A percentile compares a stretch with the other conserved stretches of the same genome.
Conservation (phyloP, 352 stramenopile species). For the Pythium phragmitis region DNA sequence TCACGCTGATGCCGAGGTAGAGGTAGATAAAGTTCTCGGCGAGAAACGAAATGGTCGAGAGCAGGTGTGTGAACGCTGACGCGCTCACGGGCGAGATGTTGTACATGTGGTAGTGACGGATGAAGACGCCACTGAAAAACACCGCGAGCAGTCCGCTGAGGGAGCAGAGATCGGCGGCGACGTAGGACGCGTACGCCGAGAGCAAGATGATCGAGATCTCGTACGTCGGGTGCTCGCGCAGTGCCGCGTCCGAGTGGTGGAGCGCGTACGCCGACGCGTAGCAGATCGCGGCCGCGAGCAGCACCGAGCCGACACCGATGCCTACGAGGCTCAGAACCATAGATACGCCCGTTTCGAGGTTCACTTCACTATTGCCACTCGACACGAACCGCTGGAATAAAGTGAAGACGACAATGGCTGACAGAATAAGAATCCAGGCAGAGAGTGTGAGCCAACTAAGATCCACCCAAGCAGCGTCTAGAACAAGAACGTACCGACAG, state of each 20-base stretch:
- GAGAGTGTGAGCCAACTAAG: too few species aligned
- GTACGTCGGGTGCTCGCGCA: conserved; percentile 52
- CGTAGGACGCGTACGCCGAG: conserved; percentile 68
- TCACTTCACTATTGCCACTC: conserved; percentile 37
- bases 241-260: conserved; percentile 32
- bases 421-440: conserved; percentile 32
- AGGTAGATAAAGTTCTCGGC: conserved; percentile 50
- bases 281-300: conserved; percentile 45
- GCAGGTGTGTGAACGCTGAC: conserved; percentile 31
- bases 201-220: conserved; percentile 68
- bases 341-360: conserved; percentile 12
- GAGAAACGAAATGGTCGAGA: conserved; percentile 38
- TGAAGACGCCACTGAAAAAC: conserved; percentile 81
- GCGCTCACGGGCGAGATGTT: conserved; percentile 33
- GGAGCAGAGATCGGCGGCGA: conserved; percentile 53
- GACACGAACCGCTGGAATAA: conserved; percentile 79
- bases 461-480: too few species aligned
- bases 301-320: conserved; percentile 49
- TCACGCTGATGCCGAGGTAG: conserved; percentile 64
- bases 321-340: conserved; percentile 37
- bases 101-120: conserved; percentile 46
- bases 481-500: conserved; percentile 46
- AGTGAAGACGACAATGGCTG: conserved; percentile 76
- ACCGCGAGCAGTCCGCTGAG: conserved; percentile 90
- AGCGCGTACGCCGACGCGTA: conserved; percentile 48